These are phyloP conservation scores for Gymnopilus dilepis DNA, from an alignment of 768 basidiomycete species.

Conservation along the genomic window DNA sequence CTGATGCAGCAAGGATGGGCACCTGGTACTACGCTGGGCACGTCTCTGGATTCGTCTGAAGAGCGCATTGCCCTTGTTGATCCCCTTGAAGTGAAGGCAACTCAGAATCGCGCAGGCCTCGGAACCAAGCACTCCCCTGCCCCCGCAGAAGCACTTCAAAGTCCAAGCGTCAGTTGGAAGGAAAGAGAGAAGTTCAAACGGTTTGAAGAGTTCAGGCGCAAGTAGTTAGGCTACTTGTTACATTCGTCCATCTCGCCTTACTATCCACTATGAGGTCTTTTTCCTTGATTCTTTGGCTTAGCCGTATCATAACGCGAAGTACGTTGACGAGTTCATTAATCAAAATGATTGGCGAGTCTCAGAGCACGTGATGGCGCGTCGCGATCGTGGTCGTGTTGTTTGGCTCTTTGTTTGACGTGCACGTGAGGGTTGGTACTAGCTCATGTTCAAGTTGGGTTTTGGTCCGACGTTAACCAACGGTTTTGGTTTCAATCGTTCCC, in stretches of 20 bases:
- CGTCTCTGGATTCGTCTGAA: conserved; percentile 31
- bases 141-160: background rate
- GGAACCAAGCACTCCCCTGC: conserved; percentile 42
- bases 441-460: conserved; percentile 34
- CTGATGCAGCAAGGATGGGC: conserved; percentile 80
- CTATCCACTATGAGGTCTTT: no score
- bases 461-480: conserved; percentile 44
- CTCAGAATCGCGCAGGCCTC: conserved; percentile 55
- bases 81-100: conserved; percentile 56
- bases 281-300: no score
- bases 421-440: conserved; percentile 41
- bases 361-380: conserved; percentile 31
- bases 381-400: conserved; percentile 39
- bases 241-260: no score
- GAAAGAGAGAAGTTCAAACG: conserved; percentile 28
- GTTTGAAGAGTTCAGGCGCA: conserved; percentile 12
- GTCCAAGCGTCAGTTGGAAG: conserved; percentile 20
- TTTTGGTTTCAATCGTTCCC: conserved; percentile 33
- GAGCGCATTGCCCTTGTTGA: conserved; percentile 53
- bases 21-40: conserved; percentile 64
- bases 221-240: background rate
- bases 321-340: background rate
- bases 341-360: conserved; percentile 4
- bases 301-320: no score
- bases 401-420: conserved; percentile 36